Base-by-base conservation (phyloP, 106 monocot genomes). In the Apostasia ramifera region DNA sequence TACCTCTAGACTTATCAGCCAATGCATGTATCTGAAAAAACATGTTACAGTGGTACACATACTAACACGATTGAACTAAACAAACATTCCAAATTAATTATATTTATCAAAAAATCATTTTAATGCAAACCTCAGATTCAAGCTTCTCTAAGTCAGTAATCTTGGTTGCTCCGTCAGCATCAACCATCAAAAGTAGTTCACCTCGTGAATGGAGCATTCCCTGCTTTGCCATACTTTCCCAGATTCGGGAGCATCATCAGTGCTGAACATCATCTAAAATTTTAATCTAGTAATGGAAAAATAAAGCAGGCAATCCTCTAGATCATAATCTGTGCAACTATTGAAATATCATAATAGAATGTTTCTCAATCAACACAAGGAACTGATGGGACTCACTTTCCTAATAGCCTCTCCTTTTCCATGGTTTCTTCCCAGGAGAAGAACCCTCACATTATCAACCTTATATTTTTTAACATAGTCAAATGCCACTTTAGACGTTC, bases 121-220 rank as follows among this genome's bases (percentile, higher is more conserved):
- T 12, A 4, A 15, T 11, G 54, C 74, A 70, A 7, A 93, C 98
- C 98, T 93, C 81, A 41, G 73, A 74, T 85, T 98, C 98, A 73
- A 98, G 93, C 71, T 90, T 98, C 78, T 93, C 90, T 6, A 98
- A 55, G 70, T 93, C 98, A 59, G 93, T 93, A 37, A 98, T 73
- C 70, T 92, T 93, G 41, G 93, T 98, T 70, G 98, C 98, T 8
- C 98, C 98, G 83, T 98, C 98, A 80, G 98, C 98, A 78, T 98
- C 98, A 79, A 98, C 93, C 98, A 98, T 98, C 38, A 98, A 72
- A 55, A 98, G 81, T 51, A 98, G 72, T 67, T 98, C 83, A 59
- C 98, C 98, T 73, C 98, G 86, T 60, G 89, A 89, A 83, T 93
- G 98, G 14, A 98, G 79, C 92, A 98, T 98, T 60, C 98, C 98